These are phyloP conservation scores for Volvox africanus DNA, from an alignment of 139 green algal genomes.

Conservation along the genomic window DNA sequence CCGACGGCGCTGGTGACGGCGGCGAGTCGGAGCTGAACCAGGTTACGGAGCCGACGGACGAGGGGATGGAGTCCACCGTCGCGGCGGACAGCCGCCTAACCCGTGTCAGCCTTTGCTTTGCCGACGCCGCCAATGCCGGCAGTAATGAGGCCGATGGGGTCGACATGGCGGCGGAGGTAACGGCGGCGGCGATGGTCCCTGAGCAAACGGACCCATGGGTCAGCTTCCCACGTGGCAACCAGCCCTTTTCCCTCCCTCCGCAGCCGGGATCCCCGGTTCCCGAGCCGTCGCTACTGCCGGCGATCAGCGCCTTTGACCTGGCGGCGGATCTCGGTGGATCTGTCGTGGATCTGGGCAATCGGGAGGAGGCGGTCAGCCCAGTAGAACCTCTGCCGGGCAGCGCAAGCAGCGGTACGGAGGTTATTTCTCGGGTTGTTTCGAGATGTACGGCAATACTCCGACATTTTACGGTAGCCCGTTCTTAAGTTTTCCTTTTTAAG, in stretches of 20 bases:
- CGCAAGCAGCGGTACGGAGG: too few species aligned
- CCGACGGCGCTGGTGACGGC: neutral
- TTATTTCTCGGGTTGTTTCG: too few species aligned
- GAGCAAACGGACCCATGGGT: neutral
- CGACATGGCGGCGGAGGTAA: neutral
- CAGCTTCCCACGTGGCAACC: neutral
- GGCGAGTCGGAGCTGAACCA: neutral
- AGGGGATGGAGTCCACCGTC: neutral
- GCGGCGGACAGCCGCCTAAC: neutral
- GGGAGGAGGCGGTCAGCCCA: too few species aligned
- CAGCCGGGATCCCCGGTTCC: neutral
- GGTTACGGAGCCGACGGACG: neutral
- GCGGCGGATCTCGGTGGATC: neutral
- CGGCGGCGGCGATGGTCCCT: neutral
- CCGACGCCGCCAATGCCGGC: neutral
- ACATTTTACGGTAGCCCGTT: too few species aligned
- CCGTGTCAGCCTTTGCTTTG: neutral
- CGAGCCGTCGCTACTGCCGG: conserved; percentile 14
- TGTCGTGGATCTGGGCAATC: too few species aligned
- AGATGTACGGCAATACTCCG: too few species aligned
- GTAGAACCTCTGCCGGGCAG: too few species aligned
- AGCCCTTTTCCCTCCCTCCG: neutral
- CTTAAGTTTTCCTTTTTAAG: too few species aligned
- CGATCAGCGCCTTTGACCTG: conserved; percentile 9
- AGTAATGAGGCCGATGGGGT: neutral